Base-by-base conservation (phyloP, 805 yeast genomes). In the Starmerella stellata region DNA sequence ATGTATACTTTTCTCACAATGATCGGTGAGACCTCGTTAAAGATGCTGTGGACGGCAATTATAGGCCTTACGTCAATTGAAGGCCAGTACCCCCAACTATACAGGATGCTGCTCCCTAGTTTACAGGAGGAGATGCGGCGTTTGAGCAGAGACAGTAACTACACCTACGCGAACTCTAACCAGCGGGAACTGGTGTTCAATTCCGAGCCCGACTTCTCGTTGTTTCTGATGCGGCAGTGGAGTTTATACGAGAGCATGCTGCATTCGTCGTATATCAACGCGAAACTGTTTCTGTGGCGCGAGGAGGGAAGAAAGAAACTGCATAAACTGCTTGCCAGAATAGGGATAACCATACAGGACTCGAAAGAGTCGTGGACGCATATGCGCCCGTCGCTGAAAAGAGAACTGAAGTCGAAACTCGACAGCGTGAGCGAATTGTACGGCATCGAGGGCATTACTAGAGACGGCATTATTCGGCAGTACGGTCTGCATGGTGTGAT, bases 341-440 rank as follows among this genome's bases (percentile, higher is more conserved):
- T 92, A 95, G 98, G 98, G 5, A 77, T 90, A 4, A 76, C 95
- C 1, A 63, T 90, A 35, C 76, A 73, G 4, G 75, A 77, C n/a
- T 90, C 96, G 0, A 78, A 75, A 51, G 94, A 90, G 56, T 74
- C 74, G 40, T 90, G 96, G 96, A 65, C 77, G 20, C 92, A 87
- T 55, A 72, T 87, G 75, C 90, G 82, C 53, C 70, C 79, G 29
- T 66, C 68, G 8, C 64, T 87, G 37, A 92, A 90, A 55, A 72
- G 75, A 40, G 76, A 74, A 44, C 60, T 90, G 19, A 75, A 77
- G 18, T 54, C 64, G 13, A 75, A 80, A 18, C 78, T 90, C 52
- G 68, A 64, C 43, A 73, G 72, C 48, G 78, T 80, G 42, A 61
- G 81, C 8, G 78, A 75, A 1, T 61, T 70, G 39, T 83, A 78